phyloP scores from a whole-genome alignment of 805 yeast species.

The Candida berthetii region DNA sequence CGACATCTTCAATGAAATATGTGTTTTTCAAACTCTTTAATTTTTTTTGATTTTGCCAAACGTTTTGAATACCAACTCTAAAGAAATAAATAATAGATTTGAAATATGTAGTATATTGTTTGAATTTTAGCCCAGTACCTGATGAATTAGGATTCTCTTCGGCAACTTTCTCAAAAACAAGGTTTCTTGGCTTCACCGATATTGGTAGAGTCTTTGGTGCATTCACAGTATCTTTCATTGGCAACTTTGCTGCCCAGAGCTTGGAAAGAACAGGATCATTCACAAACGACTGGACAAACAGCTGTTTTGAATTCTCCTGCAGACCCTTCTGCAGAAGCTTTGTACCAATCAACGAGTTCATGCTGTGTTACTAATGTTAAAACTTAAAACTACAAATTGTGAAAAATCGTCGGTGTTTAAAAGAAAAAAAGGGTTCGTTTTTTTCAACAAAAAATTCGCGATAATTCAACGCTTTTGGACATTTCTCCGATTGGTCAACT shows the following conservation, averaged over 20 bases:
- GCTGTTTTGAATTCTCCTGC: neutral
- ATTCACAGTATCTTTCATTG: constrained; percentile 14
- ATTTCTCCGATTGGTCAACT: too few relatives aligned
- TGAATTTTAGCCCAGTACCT: constrained; percentile 21
- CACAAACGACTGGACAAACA: neutral
- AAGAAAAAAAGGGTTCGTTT: neutral
- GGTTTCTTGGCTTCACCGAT: constrained; percentile 18
- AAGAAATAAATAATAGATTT: constrained; percentile 45
- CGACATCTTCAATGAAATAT: constrained; percentile 20
- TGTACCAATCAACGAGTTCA: neutral
- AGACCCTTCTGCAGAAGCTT: neutral
- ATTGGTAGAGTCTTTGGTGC: constrained; percentile 26
- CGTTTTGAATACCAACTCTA: constrained; percentile 48
- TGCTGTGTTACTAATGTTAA: neutral
- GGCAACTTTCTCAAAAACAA: constrained; percentile 22
- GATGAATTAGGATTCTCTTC: constrained; percentile 11
- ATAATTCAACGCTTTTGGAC: too few relatives aligned
- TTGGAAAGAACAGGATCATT: neutral
- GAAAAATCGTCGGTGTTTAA: neutral
- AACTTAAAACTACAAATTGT: neutral
- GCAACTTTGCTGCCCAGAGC: neutral
- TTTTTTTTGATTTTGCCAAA: constrained; percentile 39
- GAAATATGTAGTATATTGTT: constrained; percentile 38
- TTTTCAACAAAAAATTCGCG: neutral
- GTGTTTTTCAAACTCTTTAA: constrained; percentile 21